These are phyloP conservation scores for Nitzschia sp. DNA, from an alignment of 108 stramenopile species.

Conservation along the genomic window DNA sequence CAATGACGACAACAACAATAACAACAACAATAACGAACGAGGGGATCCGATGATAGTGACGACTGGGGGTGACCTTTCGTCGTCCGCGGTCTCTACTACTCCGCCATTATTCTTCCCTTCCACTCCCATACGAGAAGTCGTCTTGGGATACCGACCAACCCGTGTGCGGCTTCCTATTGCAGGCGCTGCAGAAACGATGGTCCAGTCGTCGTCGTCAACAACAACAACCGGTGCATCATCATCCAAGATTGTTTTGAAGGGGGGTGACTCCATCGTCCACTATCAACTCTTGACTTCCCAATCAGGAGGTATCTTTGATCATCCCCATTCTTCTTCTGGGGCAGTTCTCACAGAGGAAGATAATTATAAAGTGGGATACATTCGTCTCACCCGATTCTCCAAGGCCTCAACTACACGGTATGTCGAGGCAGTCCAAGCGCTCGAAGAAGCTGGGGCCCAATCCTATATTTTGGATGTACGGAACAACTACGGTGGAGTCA, in stretches of 20 bases:
- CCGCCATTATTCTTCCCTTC: background rate
- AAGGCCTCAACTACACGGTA: conserved; percentile 66
- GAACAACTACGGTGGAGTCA: conserved; percentile 84
- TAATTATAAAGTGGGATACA: conserved; percentile 60
- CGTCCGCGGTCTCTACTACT: background rate
- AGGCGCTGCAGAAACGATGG: background rate
- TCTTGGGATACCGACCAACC: conserved; percentile 47
- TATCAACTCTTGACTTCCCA: conserved; percentile 54
- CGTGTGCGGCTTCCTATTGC: conserved; percentile 36
- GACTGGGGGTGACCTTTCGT: background rate
- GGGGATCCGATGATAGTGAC: background rate
- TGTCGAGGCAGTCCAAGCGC: conserved; percentile 52
- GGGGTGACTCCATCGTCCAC: conserved; percentile 69
- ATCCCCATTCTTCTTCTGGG: conserved; percentile 16
- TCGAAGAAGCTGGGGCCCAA: conserved; percentile 72
- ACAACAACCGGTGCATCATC: background rate
- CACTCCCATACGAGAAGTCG: no score
- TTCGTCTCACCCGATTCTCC: conserved; percentile 81
- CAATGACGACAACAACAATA: no score
- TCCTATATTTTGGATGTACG: conserved; percentile 82
- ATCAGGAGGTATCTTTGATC: conserved; percentile 53
- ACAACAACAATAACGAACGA: no score
- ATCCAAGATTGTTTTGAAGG: conserved; percentile 21
- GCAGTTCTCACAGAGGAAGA: background rate
- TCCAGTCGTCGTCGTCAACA: background rate